phyloP scores from a whole-genome alignment of 495 filamentous ascomycete species.

The Neurospora sp. region DNA sequence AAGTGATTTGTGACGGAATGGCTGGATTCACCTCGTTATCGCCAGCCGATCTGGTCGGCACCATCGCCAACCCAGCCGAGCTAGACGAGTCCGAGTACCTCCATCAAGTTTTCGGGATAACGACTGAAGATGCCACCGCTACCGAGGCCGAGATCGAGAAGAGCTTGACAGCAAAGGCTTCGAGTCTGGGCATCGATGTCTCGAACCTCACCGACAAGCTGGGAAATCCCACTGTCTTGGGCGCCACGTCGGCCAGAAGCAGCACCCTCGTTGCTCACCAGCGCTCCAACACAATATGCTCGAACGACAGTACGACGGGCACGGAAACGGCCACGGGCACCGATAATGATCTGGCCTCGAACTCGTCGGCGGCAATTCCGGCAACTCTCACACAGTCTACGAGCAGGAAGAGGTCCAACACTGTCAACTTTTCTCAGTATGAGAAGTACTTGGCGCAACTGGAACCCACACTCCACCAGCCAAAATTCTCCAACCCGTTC shows the following conservation, averaged over 20 bases:
- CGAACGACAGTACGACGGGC: neutral
- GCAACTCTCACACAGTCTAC: conserved; percentile 13
- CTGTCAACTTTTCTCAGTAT: conserved; percentile 41
- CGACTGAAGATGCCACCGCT: conserved; percentile 12
- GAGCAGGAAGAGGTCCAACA: conserved; percentile 27
- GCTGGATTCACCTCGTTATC: neutral
- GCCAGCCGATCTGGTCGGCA: conserved; percentile 2
- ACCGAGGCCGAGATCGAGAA: conserved; percentile 32
- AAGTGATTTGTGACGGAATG: neutral
- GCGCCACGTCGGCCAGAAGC: neutral
- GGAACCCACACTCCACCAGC: conserved; percentile 28
- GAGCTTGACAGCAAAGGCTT: conserved; percentile 27
- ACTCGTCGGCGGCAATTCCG: conserved; percentile 9
- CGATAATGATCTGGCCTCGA: conserved; percentile 1
- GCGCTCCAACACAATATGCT: neutral
- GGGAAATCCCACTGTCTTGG: neutral
- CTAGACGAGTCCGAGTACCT: conserved; percentile 32
- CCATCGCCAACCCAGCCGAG: conserved; percentile 18
- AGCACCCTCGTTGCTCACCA: neutral
- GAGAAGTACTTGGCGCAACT: conserved; percentile 39
- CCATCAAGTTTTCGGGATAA: conserved; percentile 30
- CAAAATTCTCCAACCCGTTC: conserved; percentile 22
- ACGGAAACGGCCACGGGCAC: neutral
- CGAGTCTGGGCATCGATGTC: conserved; percentile 31
- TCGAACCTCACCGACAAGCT: neutral